phyloP scores from a whole-genome alignment of 106 monocot genomes.

The Dendrobium catenatum region DNA sequence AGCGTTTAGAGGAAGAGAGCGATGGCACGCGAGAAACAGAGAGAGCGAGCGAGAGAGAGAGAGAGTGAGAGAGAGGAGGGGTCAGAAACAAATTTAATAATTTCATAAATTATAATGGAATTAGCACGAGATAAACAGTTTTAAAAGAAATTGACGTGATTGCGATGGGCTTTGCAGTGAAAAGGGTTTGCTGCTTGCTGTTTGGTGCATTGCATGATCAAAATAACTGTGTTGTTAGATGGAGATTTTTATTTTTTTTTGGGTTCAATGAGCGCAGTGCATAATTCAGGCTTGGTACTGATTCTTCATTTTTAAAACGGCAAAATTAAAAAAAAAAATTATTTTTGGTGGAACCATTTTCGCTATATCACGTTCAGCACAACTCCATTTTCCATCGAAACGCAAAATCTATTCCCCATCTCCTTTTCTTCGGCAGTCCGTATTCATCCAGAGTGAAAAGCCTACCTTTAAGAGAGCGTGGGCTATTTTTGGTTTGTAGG shows the following conservation, averaged over 20 bases:
- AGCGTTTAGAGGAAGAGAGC: not conserved
- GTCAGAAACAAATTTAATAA: slow-evolving; percentile 1
- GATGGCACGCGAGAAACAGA: not conserved
- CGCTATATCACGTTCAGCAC: too few species aligned
- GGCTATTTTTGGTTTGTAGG: too few species aligned
- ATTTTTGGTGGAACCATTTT: too few species aligned
- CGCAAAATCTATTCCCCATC: too few species aligned
- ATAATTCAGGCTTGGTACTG: too few species aligned
- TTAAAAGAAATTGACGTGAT: not conserved
- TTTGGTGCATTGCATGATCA: not conserved
- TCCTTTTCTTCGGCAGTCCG: too few species aligned
- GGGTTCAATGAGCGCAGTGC: too few species aligned
- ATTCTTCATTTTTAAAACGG: too few species aligned
- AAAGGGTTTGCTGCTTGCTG: not conserved
- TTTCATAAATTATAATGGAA: not conserved
- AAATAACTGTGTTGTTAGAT: not conserved
- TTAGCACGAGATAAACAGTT: not conserved
- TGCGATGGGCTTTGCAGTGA: not conserved
- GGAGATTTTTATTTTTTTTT: not conserved
- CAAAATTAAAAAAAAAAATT: too few species aligned
- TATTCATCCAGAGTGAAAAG: too few species aligned
- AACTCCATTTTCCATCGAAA: too few species aligned
- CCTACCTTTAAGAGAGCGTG: too few species aligned
- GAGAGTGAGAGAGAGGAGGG: not conserved
- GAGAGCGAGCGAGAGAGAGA: not conserved